Conservation (phyloP, 2,329 filamentous ascomycete genomes). For the Colletotrichum brevisporum region DNA sequence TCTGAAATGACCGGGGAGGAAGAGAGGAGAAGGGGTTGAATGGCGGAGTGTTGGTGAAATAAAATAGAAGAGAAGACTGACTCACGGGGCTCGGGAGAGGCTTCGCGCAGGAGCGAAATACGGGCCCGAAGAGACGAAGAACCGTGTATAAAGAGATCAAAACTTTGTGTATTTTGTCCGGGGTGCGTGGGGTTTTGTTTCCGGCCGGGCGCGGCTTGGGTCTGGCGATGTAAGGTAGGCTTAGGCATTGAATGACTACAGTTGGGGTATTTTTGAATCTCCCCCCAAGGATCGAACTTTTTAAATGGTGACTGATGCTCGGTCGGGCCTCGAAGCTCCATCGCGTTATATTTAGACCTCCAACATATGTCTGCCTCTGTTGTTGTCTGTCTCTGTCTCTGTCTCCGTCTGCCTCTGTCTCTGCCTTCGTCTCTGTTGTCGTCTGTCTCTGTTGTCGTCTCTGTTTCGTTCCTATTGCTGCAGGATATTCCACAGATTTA, state of each 20-base stretch:
- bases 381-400: no score
- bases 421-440: no score
- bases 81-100: no score
- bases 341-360: no score
- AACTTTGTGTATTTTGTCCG: conserved; percentile 26
- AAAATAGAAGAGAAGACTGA: conserved; percentile 25
- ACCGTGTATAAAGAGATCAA: conserved; percentile 38
- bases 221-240: conserved; percentile 39
- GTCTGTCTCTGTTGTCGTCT: no score
- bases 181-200: conserved; percentile 23
- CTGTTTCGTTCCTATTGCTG: no score
- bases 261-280: conserved; percentile 13
- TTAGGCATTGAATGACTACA: conserved; percentile 37
- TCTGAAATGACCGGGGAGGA: background rate
- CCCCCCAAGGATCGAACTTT: no score
- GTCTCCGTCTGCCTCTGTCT: no score
- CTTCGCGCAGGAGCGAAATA: background rate
- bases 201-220: conserved; percentile 35
- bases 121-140: background rate
- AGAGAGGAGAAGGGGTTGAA: background rate
- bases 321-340: no score
- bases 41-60: background rate
- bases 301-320: no score
- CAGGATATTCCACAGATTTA: no score
- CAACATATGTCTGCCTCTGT: no score